Evolutionary conservation across 192 early-diverging fungal species (phyloP), one percentile per base, ranked within the genome.

Genomic region (Spizellomyces punctatus): DNA sequence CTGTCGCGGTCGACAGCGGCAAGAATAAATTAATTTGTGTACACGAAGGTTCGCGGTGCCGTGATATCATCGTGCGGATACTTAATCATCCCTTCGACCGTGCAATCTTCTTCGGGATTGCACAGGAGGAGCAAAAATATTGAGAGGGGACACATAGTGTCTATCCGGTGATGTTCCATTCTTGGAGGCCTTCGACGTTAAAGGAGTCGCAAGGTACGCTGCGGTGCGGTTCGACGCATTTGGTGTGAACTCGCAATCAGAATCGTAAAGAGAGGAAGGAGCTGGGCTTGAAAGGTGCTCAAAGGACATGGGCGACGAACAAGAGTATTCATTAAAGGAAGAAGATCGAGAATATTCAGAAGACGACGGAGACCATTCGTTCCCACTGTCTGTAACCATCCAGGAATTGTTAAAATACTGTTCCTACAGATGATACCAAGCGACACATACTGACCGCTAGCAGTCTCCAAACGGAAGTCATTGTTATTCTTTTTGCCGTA

Each of bases 141-240:
- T 66, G 64, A 46, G 64, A 10, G 64, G 64, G 22, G 64, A 66
- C 14, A 66, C 64, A 66, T 50, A 66, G 64, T 66, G 64, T 14
- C 64, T 7, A 8, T 22, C 17, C 16, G 64, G 64, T 14, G 64
- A 66, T 14, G 17, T 46, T 14, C 21, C 36, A 9, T 45, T 22
- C 46, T 12, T 27, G 12, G 43, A 49, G 17, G 27, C 6, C 6
- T 45, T 66, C 5, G 22, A 22, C 6, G 64, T 46, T 6, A 66
- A 22, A 36, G 64, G 64, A 6, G 64, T 66, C 1, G 50, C 50
- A 46, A 66, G 64, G 48, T 66, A 66, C 8, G 47, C 64, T 8
- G 62, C 52, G 64, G 64, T 21, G 48, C 21, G 36, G 43, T 63
- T 41, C 17, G 6, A n/a, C 27, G n/a, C n/a, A 46, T 4, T 27